Evolutionary conservation across 352 stramenopile species (phyloP), one percentile per base, ranked within the genome.

Genomic region (Globisporangium barbulae): DNA sequence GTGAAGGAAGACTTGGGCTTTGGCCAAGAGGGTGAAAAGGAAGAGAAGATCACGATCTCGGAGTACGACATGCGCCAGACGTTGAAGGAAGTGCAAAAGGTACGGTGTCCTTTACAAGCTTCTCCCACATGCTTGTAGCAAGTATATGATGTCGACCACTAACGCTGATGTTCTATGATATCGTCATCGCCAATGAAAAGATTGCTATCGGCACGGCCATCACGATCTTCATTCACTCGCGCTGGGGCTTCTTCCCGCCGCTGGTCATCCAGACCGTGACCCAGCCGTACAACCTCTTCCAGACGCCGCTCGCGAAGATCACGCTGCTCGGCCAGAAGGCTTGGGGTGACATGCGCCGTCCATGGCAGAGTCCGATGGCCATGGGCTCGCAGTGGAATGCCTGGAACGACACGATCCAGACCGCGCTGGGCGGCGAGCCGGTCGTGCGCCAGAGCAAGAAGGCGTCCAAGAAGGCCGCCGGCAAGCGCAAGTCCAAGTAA

Each of bases 1-100:
- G 82, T 94, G 19, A 91, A 92, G 68, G 84, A 94, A 62, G 85
- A 93, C 54, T 13, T 89, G 33, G 81, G 83, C 63, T 92, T 94
- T 63, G 85, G 83, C 31, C 81, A 91, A 67, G 82, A 79, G 19
- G 77, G 81, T 45, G 83, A 91, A 2, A 75, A 74, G 37, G 83
- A 89, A 35, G 83, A 93, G 70, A 91, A 92, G 72, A 81, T 94
- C 59, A 91, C 83, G 10, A 71, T 94, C 65, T 72, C 83, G n/a
- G 83, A 92, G 65, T 83, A 94, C 65, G 83, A 93, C 71, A 80
- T 88, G 69, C 83, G 85, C 41, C 79, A 86, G 68, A 76, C 72
- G 57, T 67, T 66, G 61, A 92, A 90, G 75, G 83, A 93, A 47
- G 59, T 90, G 19, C 83, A 91, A 41, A 85, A 83, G 58, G 83